Evolutionary conservation across 2,329 filamentous ascomycete genomes (phyloP).

Genomic region (Claviceps arundinis): DNA sequence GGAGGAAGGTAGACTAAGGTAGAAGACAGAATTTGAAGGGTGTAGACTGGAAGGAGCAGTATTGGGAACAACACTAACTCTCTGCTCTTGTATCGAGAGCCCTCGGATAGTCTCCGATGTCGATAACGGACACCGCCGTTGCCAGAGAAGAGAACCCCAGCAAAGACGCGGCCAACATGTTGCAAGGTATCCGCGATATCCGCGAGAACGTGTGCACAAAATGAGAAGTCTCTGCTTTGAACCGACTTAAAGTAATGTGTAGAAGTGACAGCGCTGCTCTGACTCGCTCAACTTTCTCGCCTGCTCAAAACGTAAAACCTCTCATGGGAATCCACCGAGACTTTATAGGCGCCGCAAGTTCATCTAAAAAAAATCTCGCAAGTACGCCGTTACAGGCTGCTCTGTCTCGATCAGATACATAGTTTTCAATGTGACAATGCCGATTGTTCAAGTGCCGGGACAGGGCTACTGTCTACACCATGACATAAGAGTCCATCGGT

Average conservation of each 20-base stretch:
- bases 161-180: slow-evolving; percentile 14
- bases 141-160: slow-evolving; percentile 15
- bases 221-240: background rate
- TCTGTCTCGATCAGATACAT: too few relatives aligned
- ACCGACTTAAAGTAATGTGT: background rate
- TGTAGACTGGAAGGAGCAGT: too few relatives aligned
- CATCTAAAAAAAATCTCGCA: too few relatives aligned
- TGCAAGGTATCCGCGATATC: background rate
- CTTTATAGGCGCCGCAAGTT: background rate
- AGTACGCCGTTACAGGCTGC: too few relatives aligned
- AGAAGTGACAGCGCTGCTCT: background rate
- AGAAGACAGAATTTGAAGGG: background rate
- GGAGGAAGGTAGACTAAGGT: slow-evolving; percentile 13
- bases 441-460: too few relatives aligned
- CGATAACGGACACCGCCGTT: slow-evolving; percentile 13
- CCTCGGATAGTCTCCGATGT: slow-evolving; percentile 13
- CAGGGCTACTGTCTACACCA: too few relatives aligned
- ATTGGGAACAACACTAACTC: too few relatives aligned
- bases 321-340: background rate
- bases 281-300: background rate
- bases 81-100: slow-evolving; percentile 17
- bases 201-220: background rate
- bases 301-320: background rate
- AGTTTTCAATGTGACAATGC: too few relatives aligned
- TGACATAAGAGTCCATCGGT: too few relatives aligned